Base-by-base conservation (phyloP, 768 basidiomycete species). In the Leccinum subgranulosum region DNA sequence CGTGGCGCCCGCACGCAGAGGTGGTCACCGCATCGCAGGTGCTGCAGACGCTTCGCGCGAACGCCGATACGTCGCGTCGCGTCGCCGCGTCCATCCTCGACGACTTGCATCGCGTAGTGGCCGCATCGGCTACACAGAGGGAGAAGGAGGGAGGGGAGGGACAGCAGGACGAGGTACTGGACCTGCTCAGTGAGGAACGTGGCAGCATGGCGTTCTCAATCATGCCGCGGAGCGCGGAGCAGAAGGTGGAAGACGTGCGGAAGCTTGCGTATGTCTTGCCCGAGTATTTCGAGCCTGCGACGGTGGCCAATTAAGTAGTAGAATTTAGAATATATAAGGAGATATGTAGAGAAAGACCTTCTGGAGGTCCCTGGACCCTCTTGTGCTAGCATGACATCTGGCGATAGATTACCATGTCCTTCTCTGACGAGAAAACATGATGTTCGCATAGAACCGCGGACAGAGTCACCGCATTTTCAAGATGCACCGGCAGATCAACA, bases 1-100 rank as follows among this genome's bases (percentile, higher is more conserved):
- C 94, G 2, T 99, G 95, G 95, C 77, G 95, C 29, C 85, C 85
- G 4, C 81, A 87, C 33, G 82, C 85, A 27, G 88, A 83, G 11
- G 80, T 87, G 5, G 96, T 98, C 54, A 98, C 96, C 1, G 86
- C 92, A 3, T 87, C 90, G 3, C 92, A 97, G 64, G 93, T 98
- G 28, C 81, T 94, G 79, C 88, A 91, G 72, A 94, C 91, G 1
- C 84, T 98, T 39, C 80, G 85, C 51, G 80, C 82, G 23, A 99
- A 99, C 70, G 93, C 94, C 2, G 82, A 86, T n/a, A 88, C 88
- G 11, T 88, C 92, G 15, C 86, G 92, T 51, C 81, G 83, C 54
- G 89, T 92, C 51, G 85, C 86, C 0, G 86, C 81, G 3, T 76
- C 78, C 7, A 80, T 92, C 58, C 80, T 93, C 29, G 84, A 86